A percentile compares a stretch with the other conserved stretches of the same genome.
Evolutionary conservation across 192 early-diverging fungal genomes (phyloP).

Genomic region (Entomortierella parvispora): DNA sequence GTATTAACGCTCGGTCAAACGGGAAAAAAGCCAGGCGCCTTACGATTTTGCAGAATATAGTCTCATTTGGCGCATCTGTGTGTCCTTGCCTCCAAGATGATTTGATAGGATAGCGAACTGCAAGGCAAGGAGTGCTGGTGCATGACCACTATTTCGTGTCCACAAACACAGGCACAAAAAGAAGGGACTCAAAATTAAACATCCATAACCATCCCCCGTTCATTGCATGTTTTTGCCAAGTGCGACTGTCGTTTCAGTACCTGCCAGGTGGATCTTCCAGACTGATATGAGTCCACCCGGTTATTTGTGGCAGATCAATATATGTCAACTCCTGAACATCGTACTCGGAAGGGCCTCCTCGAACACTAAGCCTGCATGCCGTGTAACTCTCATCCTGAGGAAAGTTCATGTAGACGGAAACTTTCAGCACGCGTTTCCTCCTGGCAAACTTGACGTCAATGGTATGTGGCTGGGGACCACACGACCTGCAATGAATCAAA

Average conservation of each 20-base stretch:
- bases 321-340: constrained; percentile 72
- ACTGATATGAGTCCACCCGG: constrained; percentile 77
- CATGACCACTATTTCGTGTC: constrained; percentile 43
- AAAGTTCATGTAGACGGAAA: constrained; percentile 75
- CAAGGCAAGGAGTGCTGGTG: constrained; percentile 69
- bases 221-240: neutral
- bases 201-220: neutral
- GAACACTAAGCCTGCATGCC: constrained; percentile 69
- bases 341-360: constrained; percentile 71
- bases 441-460: constrained; percentile 78
- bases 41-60: constrained; percentile 69
- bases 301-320: constrained; percentile 65
- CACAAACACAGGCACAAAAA: neutral
- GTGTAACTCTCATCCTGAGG: constrained; percentile 89
- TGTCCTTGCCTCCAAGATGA: constrained; percentile 86
- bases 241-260: neutral
- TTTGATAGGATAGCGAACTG: constrained; percentile 79
- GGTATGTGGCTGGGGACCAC: constrained; percentile 78
- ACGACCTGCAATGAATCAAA: constrained; percentile 57
- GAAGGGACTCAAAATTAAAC: neutral
- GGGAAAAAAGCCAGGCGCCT: too few species aligned
- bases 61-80: constrained; percentile 81
- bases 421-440: constrained; percentile 66
- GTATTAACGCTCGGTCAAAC: too few species aligned
- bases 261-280: constrained; percentile 58